phyloP scores from a whole-genome alignment of 345 rosid species.

The Odontarrhena argentea region DNA sequence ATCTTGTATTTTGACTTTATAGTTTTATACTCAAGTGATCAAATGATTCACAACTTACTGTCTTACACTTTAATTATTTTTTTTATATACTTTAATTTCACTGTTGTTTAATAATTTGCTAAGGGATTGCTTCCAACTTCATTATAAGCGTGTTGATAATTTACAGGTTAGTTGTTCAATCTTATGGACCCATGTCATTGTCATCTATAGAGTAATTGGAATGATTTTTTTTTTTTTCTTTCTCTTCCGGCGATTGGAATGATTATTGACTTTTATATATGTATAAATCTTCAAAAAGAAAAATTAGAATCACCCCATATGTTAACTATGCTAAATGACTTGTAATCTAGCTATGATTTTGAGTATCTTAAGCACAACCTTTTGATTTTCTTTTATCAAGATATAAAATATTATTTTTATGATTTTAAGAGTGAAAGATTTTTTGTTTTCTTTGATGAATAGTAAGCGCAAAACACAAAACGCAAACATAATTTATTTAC shows the following conservation, averaged over 20 bases:
- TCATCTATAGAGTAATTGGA: not conserved
- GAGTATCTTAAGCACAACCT: too few species aligned
- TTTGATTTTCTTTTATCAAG: too few species aligned
- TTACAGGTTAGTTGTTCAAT: not conserved
- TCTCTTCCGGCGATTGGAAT: not conserved
- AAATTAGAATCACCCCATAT: too few species aligned
- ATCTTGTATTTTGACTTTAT: constrained; percentile 29
- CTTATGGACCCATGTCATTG: not conserved
- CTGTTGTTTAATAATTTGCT: not conserved
- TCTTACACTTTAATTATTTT: not conserved
- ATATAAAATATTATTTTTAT: too few species aligned
- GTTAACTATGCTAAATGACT: too few species aligned
- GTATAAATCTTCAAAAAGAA: too few species aligned
- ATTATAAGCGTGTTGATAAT: constrained; percentile 1
- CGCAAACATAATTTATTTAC: too few species aligned
- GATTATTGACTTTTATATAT: not conserved
- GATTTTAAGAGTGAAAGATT: too few species aligned
- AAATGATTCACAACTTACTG: constrained; percentile 10
- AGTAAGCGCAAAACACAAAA: too few species aligned
- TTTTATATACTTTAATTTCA: not conserved
- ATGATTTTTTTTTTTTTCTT: not conserved
- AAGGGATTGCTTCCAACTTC: not conserved
- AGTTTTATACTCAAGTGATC: not conserved
- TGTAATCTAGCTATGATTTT: too few species aligned
- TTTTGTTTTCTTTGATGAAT: too few species aligned